Conservation (phyloP, 768 basidiomycete genomes). For the Butyriboletus loyo region DNA sequence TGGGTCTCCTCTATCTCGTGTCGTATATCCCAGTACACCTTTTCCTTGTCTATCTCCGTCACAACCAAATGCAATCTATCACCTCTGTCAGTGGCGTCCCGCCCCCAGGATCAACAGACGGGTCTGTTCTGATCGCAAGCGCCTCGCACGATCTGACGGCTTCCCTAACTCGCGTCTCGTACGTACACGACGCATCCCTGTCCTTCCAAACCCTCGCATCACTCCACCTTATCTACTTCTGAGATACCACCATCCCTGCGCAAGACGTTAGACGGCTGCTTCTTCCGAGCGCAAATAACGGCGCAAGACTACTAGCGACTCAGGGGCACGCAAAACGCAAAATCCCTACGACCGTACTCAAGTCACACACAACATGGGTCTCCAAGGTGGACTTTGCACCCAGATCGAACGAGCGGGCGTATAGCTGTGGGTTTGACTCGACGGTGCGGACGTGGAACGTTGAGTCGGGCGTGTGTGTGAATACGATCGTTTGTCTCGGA, state of each 20-base stretch:
- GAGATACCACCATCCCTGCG: conserved; percentile 61
- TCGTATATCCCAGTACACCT: conserved; percentile 5
- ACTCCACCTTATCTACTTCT: conserved; percentile 79
- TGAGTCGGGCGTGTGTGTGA: conserved; percentile 65
- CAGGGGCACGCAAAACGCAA: conserved; percentile 47
- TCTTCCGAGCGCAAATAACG: conserved; percentile 52
- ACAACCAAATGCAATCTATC: conserved; percentile 38
- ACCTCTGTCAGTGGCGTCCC: conserved; percentile 62
- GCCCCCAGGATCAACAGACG: conserved; percentile 21
- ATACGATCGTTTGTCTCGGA: conserved; percentile 58
- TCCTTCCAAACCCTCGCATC: conserved; percentile 44
- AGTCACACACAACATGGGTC: conserved; percentile 80
- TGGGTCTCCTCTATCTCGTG: too few relatives aligned
- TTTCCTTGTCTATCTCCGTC: background rate
- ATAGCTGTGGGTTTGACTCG: conserved; percentile 76
- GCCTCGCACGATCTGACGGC: conserved; percentile 81
- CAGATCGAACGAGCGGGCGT: conserved; percentile 22
- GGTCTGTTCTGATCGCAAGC: conserved; percentile 50
- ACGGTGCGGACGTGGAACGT: conserved; percentile 88
- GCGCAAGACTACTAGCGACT: conserved; percentile 45
- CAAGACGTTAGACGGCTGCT: conserved; percentile 45
- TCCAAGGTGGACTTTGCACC: conserved; percentile 64
- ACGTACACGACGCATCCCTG: background rate
- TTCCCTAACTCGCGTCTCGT: conserved; percentile 41
- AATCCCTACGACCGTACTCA: conserved; percentile 69